Evolutionary conservation across 768 basidiomycete genomes (phyloP), one percentile per base, ranked within the genome.

Genomic region (Mycena maculata): DNA sequence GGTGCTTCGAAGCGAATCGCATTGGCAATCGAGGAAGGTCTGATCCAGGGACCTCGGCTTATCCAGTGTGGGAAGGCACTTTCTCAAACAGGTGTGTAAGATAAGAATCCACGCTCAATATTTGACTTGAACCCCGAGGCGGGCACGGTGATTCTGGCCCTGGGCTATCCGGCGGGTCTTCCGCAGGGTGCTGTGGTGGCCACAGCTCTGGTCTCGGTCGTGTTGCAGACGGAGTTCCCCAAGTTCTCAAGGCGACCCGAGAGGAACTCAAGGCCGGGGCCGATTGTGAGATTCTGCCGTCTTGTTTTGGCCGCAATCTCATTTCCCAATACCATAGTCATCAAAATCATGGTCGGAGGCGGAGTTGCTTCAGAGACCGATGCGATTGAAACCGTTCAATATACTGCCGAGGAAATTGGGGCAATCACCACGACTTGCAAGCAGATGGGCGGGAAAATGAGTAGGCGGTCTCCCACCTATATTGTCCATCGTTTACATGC

Each of bases 321-420:
- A 27, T 18, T 16, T 28, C 15, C 15, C 47, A n/a, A n/a, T n/a
- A n/a, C 16, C 18, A 5, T 23, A 73, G 72, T 80, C 71, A 81
- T 84, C 71, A 82, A 84, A 55, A 74, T 81, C 22, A 80, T 79
- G 74, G 74, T 75, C 31, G 79, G 81, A 18, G 83, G 83, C 28
- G 84, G 84, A 1, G 83, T 85, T 2, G 78, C 80, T 1, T 78
- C 76, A 25, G 79, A 79, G 42, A 82, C 84, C 8, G 84, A 85
- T 66, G 77, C 76, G 1, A 81, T 85, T 47, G 82, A 84, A 67
- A 79, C 77, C 0, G 75, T 83, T 1, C 84, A 85, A 69, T 84
- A 79, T 65, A 78, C 80, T 2, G 75, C 78, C 0, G 82, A 83
- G 22, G 84, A 85, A 72, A 74, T 85, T 10, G 74, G 70, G 20